Base-by-base conservation (phyloP, 768 basidiomycete species). In the Pulveroboletus sp. region DNA sequence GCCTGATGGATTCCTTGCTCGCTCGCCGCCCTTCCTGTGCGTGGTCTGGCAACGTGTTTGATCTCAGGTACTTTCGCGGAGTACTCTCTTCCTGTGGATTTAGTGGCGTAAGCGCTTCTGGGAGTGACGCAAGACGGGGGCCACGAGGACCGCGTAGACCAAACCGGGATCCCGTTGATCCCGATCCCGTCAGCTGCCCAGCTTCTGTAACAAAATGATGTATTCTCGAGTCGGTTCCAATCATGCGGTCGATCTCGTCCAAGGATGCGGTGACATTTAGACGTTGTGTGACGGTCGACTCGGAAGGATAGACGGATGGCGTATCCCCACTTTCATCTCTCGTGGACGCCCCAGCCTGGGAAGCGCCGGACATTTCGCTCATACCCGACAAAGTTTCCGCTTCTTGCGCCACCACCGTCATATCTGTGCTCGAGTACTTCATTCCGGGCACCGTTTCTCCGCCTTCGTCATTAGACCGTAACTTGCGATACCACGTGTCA, bases 21-120 rank as follows among this genome's bases (percentile, higher is more conserved):
- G 16, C 60, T 35, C 63, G 57, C 23, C 70, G 60, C 53, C 75
- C 78, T 44, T 75, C 70, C 47, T 73, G 71, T 5, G 76, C 71
- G 40, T 75, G 75, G 29, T 57, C 53, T 31, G 74, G 61, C 62
- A 82, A 78, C 17, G 64, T 67, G 36, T 57, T 55, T 17, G 54
- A 52, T 49, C 50, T 54, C 40, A 20, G 20, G 20, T 53, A 51
- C 57, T 51, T 62, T 50, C 50, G 59, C 44, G 59, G 58, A 29
- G 57, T 53, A 55, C 57, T 59, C 56, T 60, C 48, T 52, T 54
- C 51, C 49, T 59, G 53, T 32, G 59, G 37, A 49, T 19, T 32
- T 43, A 43, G 31, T 34, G 36, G 14, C 11, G 39, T 16, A 40
- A 36, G 43, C 36, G 48, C 57, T 40, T 55, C 58, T 4, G 57